Evolutionary conservation across 75 land plant genomes (phyloP), one percentile per base, ranked within the genome.

Genomic region (Cryptomeria japonica): DNA sequence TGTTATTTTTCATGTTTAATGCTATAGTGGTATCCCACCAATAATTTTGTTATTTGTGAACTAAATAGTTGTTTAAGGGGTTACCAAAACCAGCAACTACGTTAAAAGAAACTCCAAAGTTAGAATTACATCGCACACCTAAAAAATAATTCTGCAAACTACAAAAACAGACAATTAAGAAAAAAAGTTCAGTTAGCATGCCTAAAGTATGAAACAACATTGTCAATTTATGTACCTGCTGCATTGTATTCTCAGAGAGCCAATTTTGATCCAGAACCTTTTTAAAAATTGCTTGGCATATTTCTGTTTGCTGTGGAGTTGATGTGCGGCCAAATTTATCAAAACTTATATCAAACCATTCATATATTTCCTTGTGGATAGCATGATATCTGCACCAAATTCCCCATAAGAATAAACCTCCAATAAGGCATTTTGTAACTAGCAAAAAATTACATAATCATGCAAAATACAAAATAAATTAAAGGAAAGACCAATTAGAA

Each of bases 321-420:
- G 99, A 98, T 34, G 99, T 98, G 1, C 99, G 94, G 2, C 99
- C 99, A 92, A 98, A 98, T 61, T 93, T 85, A 90, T 98, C 99
- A 90, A 98, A 98, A 44, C 95, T 89, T 25, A 98, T 97, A 86
- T 95, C 93, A 85, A 98, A 98, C 99, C 99, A 98, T 31, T 97
- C 89, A 87, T 98, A 98, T 11, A 98, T 95, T 79, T 96, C 95
- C 82, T 94, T 97, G 88, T 97, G 99, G 87, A 98, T 95, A 36
- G 95, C 96, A 92, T 98, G 96, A 88, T 98, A 98, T 73, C 99
- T 98, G 89, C 85, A 85, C n/a, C 46, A 34, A 55, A 12, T 2
- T 19, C 47, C n/a, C 47, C 10, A 41, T 31, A 41, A 82, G 49
- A 25, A 41, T 25, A 82, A 16, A 28, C 84, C 28, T 16, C 84